Percentiles rank a stretch among this genome's conserved stretches.
phyloP scores from a whole-genome alignment of 768 basidiomycete genomes.

The Tephrocybe rancida region DNA sequence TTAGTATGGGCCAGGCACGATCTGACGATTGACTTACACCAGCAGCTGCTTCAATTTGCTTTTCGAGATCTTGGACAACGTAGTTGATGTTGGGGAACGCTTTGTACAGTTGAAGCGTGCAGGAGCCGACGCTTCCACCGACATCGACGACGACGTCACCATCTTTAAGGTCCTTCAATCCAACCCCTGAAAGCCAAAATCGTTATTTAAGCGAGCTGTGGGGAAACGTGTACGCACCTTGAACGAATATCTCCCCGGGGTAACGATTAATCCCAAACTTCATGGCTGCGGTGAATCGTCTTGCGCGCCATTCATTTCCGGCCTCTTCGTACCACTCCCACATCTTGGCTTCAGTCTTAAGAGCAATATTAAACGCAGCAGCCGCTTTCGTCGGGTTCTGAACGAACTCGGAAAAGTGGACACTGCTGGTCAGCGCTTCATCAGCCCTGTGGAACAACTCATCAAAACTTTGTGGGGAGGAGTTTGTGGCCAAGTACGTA shows the following conservation, averaged over 20 bases:
- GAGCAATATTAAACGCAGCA: slow-evolving; percentile 26
- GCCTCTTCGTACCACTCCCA: slow-evolving; percentile 36
- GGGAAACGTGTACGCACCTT: slow-evolving; percentile 12
- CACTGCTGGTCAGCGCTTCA: slow-evolving; percentile 21
- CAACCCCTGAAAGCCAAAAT: slow-evolving; percentile 16
- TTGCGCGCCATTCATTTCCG: slow-evolving; percentile 25
- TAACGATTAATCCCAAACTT: slow-evolving; percentile 24
- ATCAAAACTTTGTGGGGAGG: neutral
- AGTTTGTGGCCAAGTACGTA: slow-evolving; percentile 1
- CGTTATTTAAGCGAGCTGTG: neutral
- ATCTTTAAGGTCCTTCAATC: slow-evolving; percentile 16
- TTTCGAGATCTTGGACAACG: slow-evolving; percentile 37
- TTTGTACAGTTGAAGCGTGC: slow-evolving; percentile 29
- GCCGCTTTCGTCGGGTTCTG: slow-evolving; percentile 18
- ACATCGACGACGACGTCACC: slow-evolving; percentile 31
- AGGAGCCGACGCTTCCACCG: slow-evolving; percentile 36
- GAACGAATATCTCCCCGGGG: slow-evolving; percentile 19
- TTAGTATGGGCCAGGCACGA: neutral
- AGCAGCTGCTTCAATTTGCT: slow-evolving; percentile 25
- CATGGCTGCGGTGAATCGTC: slow-evolving; percentile 28
- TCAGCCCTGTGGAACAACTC: slow-evolving; percentile 19
- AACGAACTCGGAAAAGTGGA: slow-evolving; percentile 19
- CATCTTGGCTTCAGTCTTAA: slow-evolving; percentile 20
- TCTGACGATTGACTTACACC: slow-evolving; percentile 13
- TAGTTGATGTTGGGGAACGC: slow-evolving; percentile 31